Base-by-base conservation (phyloP, 495 filamentous ascomycete genomes). In the Aspergillus ellipticus region DNA sequence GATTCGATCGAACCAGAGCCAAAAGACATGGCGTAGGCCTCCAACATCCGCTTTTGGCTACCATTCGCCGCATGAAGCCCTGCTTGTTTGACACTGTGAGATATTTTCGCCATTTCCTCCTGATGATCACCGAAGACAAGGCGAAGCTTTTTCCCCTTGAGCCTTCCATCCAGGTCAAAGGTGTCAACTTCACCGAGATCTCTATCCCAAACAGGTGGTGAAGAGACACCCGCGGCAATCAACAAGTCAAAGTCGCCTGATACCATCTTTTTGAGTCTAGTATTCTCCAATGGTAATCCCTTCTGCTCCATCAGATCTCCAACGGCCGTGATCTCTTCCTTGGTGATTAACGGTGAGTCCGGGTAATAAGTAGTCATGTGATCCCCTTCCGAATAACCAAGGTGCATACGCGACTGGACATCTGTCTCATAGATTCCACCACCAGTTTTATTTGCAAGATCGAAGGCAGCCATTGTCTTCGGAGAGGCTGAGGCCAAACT, bases 311-410 rank as follows among this genome's bases (percentile, higher is more conserved):
- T 78, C 72, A 91, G 88, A 20, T 85, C 79, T 13, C 84, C 82
- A 39, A 95, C 76, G 10, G 81, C 79, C 6, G 79, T 79, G 46
- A 96, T 92, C 68, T 98, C 93, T 26, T 82, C 79, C 68, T 96
- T 87, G 22, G 88, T 91, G 65, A 98, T 96, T 33, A 81, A 77
- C 17, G 89, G 82, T 6, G 90, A 96, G 54, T 90, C 85, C 6
- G 94, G 94, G 66, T 98, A 97, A 70, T 98, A 98, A 0, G 88
- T 87, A 2, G 89, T 92, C 74, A 96, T 79, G 66, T 97, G 93
- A 11, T 90, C 90, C 15, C 82, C 73, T 13, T 89, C 85, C 1
- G 88, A 80, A 66, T 95, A 96, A 16, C 94, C 94, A 16, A 97
- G 78, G 61, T 96, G 90, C 77, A 96, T 86, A 54, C 86, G 74